Percentiles rank a stretch among this genome's conserved stretches.
phyloP scores from a whole-genome alignment of 2,329 filamentous ascomycete genomes.

The Hymenoscyphus fraxineus region DNA sequence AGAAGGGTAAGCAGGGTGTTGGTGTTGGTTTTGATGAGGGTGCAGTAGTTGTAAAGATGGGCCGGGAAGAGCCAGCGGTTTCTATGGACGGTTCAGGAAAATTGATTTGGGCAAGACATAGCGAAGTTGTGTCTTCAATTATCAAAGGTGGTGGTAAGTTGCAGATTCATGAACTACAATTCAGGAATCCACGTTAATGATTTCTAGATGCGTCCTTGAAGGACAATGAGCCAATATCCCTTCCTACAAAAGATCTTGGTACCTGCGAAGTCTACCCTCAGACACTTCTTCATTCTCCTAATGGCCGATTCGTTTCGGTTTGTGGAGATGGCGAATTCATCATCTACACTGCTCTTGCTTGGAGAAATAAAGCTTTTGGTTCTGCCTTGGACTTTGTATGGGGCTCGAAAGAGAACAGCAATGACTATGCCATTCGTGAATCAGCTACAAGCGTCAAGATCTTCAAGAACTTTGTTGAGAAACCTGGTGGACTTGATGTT shows the following conservation, averaged over 20 bases:
- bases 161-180: not conserved
- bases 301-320: slow-evolving; percentile 81
- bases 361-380: slow-evolving; percentile 96
- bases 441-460: slow-evolving; percentile 92
- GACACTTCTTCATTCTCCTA: slow-evolving; percentile 91
- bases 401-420: slow-evolving; percentile 96
- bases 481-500: slow-evolving; percentile 81
- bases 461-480: slow-evolving; percentile 97
- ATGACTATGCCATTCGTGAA: slow-evolving; percentile 96
- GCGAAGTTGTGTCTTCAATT: slow-evolving; percentile 89
- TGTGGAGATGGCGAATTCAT: slow-evolving; percentile 99
- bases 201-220: slow-evolving; percentile 70
- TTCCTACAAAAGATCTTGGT: slow-evolving; percentile 91
- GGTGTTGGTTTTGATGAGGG: slow-evolving; percentile 97
- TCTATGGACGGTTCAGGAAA: slow-evolving; percentile 97
- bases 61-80: slow-evolving; percentile 92
- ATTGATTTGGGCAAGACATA: slow-evolving; percentile 92
- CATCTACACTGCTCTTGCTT: slow-evolving; percentile 94
- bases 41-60: slow-evolving; percentile 96
- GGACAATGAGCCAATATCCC: slow-evolving; percentile 79
- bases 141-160: slow-evolving; percentile 77
- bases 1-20: slow-evolving; percentile 89
- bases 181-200: slow-evolving; percentile 30
- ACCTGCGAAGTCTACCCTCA: slow-evolving; percentile 97
- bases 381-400: slow-evolving; percentile 94